A percentile compares a stretch with the other conserved stretches of the same genome.
Evolutionary conservation across 345 rosid genomes (phyloP).

Genomic region (Eucalyptus cladocalyx): DNA sequence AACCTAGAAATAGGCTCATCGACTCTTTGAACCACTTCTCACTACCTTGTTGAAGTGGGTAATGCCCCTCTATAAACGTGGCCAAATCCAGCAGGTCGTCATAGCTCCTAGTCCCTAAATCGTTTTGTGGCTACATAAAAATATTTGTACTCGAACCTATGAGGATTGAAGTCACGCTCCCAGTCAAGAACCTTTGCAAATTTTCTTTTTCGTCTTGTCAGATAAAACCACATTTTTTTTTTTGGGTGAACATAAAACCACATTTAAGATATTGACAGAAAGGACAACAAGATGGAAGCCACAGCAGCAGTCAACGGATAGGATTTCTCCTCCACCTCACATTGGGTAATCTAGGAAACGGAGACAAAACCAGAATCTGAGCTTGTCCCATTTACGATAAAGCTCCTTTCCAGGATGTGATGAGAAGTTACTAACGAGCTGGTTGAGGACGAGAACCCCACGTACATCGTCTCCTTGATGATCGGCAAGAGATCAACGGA

Average conservation of each 20-base stretch:
- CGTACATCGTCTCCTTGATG: too few relatives aligned
- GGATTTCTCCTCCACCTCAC: constrained; percentile 8
- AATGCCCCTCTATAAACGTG: constrained; percentile 45
- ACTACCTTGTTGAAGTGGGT: constrained; percentile 12
- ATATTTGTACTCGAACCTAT: constrained; percentile 48
- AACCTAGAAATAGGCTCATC: too few relatives aligned
- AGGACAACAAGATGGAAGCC: constrained; percentile 17
- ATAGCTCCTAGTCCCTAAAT: constrained; percentile 38
- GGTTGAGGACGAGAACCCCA: neutral
- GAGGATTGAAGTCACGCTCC: constrained; percentile 53
- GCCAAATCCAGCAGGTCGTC: constrained; percentile 66
- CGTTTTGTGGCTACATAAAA: constrained; percentile 51
- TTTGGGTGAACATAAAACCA: neutral
- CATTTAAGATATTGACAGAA: constrained; percentile 3
- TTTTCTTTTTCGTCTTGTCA: constrained; percentile 2
- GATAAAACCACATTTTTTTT: neutral
- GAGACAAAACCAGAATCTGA: constrained; percentile 18
- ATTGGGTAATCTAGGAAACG: constrained; percentile 48
- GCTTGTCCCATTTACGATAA: constrained; percentile 25
- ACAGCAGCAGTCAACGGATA: constrained; percentile 22
- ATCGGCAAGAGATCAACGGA: too few relatives aligned
- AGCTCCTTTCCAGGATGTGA: constrained; percentile 63
- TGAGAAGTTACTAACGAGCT: neutral
- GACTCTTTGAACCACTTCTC: too few relatives aligned
- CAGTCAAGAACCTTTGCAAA: constrained; percentile 34